Conservation (phyloP, 108 stramenopile species). For the Fragilariopsis cylindrus region DNA sequence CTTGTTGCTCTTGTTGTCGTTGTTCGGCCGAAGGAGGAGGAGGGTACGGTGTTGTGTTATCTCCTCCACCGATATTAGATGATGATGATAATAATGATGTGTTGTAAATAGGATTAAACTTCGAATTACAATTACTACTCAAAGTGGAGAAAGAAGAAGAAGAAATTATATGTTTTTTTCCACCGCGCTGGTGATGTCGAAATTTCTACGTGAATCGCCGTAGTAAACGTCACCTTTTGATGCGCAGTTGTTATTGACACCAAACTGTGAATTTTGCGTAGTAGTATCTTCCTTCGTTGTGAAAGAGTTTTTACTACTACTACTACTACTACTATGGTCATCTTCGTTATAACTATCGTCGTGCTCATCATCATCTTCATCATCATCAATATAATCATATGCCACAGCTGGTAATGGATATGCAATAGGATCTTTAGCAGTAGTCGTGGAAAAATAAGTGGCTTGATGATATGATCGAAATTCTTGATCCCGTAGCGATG, state of each 20-base stretch:
- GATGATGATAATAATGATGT: slow-evolving; percentile 5
- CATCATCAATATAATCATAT: slow-evolving; percentile 31
- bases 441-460: slow-evolving; percentile 2
- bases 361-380: slow-evolving; percentile 10
- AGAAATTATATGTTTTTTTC: background rate
- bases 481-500: slow-evolving; percentile 10
- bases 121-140: background rate
- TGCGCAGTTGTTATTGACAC: slow-evolving; percentile 8
- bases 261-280: background rate
- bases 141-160: background rate
- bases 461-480: background rate
- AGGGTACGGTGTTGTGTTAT: slow-evolving; percentile 20
- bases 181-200: background rate
- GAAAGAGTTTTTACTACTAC: background rate
- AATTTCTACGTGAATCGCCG: slow-evolving; percentile 18
- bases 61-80: slow-evolving; percentile 12
- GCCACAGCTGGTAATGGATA: slow-evolving; percentile 32
- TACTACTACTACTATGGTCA: background rate
- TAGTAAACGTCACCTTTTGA: slow-evolving; percentile 17
- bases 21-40: slow-evolving; percentile 23
- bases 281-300: background rate
- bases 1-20: background rate
- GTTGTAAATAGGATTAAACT: slow-evolving; percentile 9
- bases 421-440: background rate
- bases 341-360: background rate